phyloP scores from a whole-genome alignment of 2,329 filamentous ascomycete species.

The Fusarium penzigii region DNA sequence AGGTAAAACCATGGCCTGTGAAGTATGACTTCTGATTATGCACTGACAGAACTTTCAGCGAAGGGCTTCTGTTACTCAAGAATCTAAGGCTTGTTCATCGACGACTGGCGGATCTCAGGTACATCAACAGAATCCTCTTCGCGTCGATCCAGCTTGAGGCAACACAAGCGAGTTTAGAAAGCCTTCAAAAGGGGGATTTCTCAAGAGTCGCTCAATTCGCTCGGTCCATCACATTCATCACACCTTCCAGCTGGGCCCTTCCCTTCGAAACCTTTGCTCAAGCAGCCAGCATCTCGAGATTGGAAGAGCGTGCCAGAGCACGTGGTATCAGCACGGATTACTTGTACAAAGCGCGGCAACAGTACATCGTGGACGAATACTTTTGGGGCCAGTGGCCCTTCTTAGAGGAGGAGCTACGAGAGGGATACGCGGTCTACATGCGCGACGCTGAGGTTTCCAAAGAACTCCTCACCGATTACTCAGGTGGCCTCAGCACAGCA shows the following conservation, averaged over 20 bases:
- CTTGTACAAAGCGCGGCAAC: background rate
- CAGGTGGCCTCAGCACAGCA: background rate
- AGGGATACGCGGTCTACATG: slow-evolving; percentile 2
- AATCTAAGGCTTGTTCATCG: background rate
- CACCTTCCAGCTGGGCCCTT: slow-evolving; percentile 1
- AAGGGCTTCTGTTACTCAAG: too few relatives aligned
- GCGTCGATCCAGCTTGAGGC: background rate
- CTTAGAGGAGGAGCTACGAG: background rate
- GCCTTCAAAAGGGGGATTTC: background rate
- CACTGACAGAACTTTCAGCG: too few relatives aligned
- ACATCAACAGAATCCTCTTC: slow-evolving; percentile 3
- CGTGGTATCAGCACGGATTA: background rate
- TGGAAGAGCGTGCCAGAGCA: background rate
- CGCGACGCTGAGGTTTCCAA: background rate
- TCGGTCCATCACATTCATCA: background rate
- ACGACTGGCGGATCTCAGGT: slow-evolving; percentile 1
- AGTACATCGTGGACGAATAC: background rate
- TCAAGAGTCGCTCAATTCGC: background rate
- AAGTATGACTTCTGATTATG: too few relatives aligned
- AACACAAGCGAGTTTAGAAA: background rate
- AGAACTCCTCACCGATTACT: background rate
- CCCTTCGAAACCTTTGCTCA: background rate
- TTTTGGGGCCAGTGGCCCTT: slow-evolving; percentile 1
- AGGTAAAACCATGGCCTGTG: too few relatives aligned
- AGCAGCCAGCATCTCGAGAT: background rate